Base-by-base conservation (phyloP, 75 land plant genomes). In the Picea sitchensis region DNA sequence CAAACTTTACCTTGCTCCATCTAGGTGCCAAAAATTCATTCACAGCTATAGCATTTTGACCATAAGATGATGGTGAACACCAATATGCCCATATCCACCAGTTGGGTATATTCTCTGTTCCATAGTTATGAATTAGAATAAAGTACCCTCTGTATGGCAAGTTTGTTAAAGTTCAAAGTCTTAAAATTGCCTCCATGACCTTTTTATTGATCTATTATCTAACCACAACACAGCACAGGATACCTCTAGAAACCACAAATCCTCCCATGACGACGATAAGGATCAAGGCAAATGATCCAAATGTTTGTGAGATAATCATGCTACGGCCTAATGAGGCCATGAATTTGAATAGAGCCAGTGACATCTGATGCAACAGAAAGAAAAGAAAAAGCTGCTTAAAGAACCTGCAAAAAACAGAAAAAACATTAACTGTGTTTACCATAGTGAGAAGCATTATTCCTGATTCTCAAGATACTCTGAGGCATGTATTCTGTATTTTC, bases 51-150 rank as follows among this genome's bases (percentile, higher is more conserved):
- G 91, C 91, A 78, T 78, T 84, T 71, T 87, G 84, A 26, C 77
- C 85, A 76, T 90, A 90, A 51, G 81, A 76, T 61, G 87, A 34
- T 15, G 91, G 91, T 18, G 89, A 89, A 9, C 80, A 23, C 84
- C 84, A 89, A 80, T 84, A 89, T 36, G 83, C 90, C 91, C 91
- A 90, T 23, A 87, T 85, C 91, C 91, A 90, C 91, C 91, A 90
- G 59, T 61, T 30, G 54, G 80, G 81, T 64, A 90, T 85, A 57
- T 61, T 65, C 36, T 75, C 88, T 87, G 83, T 34, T 14, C 14
- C 23, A 75, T 18, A 13, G 6, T 30, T 51, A 17, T 5, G 21
- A 1, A 6, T 75, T 26, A 58, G 5, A 51, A 57, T 74, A 38
- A 47, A 51, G 56, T 51, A 51, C 0, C 12, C 12, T 51, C 11